phyloP scores from a whole-genome alignment of 345 rosid species.

The Acer campestre region DNA sequence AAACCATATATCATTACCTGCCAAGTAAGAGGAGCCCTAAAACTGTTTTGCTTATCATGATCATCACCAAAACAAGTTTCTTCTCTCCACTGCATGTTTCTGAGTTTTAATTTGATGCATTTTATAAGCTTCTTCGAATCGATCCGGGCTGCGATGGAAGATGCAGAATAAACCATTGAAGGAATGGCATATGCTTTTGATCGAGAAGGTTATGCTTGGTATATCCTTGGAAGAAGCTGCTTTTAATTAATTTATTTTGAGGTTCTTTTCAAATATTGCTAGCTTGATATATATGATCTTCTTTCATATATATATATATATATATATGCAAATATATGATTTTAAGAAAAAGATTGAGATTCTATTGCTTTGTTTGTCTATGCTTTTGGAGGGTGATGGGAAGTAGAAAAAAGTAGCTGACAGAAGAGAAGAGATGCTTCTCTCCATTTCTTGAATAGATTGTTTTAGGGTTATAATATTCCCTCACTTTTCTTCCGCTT shows the following conservation, averaged over 20 bases:
- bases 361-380: slow-evolving; percentile 3
- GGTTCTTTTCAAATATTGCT: neutral
- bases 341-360: neutral
- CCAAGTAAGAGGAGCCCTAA: slow-evolving; percentile 21
- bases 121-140: neutral
- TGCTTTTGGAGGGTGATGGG: neutral
- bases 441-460: neutral
- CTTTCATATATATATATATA: no score
- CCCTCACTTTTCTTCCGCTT: slow-evolving; percentile 1
- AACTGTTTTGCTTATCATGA: slow-evolving; percentile 14
- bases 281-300: neutral
- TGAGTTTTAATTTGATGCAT: neutral
- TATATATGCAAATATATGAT: no score
- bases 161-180: slow-evolving; percentile 5
- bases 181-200: slow-evolving; percentile 15
- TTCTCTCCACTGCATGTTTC: neutral
- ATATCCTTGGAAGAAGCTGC: slow-evolving; percentile 14
- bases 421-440: neutral
- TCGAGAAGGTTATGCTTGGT: slow-evolving; percentile 8
- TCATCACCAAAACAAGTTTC: neutral
- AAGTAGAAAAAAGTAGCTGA: neutral
- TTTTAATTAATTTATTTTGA: neutral
- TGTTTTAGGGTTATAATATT: neutral
- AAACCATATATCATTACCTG: neutral
- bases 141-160: neutral